phyloP scores from a whole-genome alignment of 139 green algal genomes.

The Chlorella vulgaris region DNA sequence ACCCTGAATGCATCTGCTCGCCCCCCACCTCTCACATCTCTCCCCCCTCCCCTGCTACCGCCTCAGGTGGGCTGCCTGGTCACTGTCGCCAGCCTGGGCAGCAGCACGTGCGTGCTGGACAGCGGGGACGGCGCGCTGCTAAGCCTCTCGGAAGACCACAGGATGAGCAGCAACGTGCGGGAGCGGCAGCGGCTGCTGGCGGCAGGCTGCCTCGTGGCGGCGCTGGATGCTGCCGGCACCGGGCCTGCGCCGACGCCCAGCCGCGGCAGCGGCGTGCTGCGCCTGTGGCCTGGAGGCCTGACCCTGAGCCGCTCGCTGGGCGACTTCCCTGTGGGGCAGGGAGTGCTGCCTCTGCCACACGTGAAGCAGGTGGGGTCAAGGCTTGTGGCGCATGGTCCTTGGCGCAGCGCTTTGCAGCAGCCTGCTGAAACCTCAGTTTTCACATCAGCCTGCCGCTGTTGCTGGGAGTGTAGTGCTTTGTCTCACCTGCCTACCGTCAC shows the following conservation, averaged over 20 bases:
- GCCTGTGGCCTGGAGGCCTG: slow-evolving; percentile 89
- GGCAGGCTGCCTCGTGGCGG: slow-evolving; percentile 32
- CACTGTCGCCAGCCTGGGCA: slow-evolving; percentile 83
- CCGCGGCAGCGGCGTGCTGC: slow-evolving; percentile 78
- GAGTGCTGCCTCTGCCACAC: slow-evolving; percentile 80
- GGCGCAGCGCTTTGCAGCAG: not conserved
- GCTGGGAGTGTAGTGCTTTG: no score
- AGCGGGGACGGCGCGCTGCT: slow-evolving; percentile 51
- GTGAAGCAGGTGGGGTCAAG: slow-evolving; percentile 67
- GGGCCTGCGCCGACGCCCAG: slow-evolving; percentile 14
- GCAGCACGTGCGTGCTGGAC: slow-evolving; percentile 82
- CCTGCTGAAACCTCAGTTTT: no score
- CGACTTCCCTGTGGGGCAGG: slow-evolving; percentile 79
- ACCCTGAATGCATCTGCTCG: no score
- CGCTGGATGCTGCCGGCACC: slow-evolving; percentile 30
- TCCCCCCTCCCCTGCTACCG: not conserved
- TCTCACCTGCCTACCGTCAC: not conserved
- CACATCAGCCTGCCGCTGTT: no score
- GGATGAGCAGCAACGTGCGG: slow-evolving; percentile 34
- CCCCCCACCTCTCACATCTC: no score
- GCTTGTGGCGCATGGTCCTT: no score
- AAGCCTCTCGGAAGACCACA: slow-evolving; percentile 40
- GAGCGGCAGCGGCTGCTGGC: slow-evolving; percentile 43
- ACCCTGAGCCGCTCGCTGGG: slow-evolving; percentile 82
- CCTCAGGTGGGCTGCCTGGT: slow-evolving; percentile 68